Conservation (phyloP, 2,329 filamentous ascomycete species). For the Trichoderma aggressivum region DNA sequence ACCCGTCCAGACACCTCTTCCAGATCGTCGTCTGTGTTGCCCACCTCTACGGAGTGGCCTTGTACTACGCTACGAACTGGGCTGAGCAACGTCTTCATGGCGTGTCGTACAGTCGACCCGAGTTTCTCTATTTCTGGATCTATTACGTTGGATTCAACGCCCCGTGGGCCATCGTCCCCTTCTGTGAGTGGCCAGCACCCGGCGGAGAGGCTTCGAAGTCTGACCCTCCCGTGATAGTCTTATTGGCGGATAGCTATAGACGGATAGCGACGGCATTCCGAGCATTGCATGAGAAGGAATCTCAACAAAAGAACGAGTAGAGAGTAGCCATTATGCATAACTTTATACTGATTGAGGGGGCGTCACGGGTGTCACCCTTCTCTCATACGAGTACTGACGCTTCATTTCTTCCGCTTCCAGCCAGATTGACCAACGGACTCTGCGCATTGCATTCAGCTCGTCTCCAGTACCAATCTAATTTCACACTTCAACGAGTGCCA, state of each 20-base stretch:
- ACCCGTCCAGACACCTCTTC: constrained; percentile 47
- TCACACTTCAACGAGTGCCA: neutral
- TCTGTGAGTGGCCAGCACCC: constrained; percentile 40
- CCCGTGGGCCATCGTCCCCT: constrained; percentile 57
- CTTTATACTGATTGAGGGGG: neutral
- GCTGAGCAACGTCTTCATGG: constrained; percentile 45
- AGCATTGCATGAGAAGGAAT: constrained; percentile 9
- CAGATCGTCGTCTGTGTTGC: constrained; percentile 51
- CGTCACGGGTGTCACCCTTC: neutral
- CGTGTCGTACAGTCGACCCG: constrained; percentile 54
- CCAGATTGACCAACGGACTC: neutral
- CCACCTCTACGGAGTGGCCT: constrained; percentile 58
- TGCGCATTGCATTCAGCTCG: neutral
- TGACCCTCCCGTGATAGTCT: neutral
- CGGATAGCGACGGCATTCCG: constrained; percentile 12
- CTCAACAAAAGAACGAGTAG: neutral
- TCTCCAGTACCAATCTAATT: too few species aligned
- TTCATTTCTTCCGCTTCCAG: neutral
- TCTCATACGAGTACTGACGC: neutral
- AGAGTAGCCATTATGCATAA: neutral
- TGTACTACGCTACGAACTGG: constrained; percentile 60
- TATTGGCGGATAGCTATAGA: constrained; percentile 16
- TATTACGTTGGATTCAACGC: constrained; percentile 61
- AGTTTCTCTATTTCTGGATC: constrained; percentile 60
- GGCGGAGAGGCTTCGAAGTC: neutral